A percentile compares a stretch with the other conserved stretches of the same genome.
Conservation (phyloP, 306 rosid genomes). For the Prunus dulcis region DNA sequence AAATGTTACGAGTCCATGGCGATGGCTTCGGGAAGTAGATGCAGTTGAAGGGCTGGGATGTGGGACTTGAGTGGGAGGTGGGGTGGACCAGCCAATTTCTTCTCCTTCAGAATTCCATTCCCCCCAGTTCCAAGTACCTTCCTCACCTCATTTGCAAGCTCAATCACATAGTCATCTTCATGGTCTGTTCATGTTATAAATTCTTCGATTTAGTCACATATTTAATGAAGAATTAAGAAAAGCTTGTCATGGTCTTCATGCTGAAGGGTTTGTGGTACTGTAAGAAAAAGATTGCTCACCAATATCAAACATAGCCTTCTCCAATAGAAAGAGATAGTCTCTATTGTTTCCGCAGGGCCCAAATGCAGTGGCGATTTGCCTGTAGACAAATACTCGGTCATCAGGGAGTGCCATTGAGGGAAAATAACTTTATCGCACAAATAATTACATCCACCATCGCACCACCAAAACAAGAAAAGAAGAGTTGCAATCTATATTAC, state of each 20-base stretch:
- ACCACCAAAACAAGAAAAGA: neutral
- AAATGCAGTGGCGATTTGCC: constrained; percentile 93
- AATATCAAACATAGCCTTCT: constrained; percentile 79
- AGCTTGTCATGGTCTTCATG: neutral
- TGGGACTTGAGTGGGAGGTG: constrained; percentile 55
- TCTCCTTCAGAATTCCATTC: constrained; percentile 45
- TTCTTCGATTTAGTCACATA: neutral
- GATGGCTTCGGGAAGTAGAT: constrained; percentile 68
- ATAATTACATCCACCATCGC: neutral
- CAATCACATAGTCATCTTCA: constrained; percentile 78
- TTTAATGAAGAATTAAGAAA: neutral
- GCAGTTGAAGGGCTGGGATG: constrained; percentile 53
- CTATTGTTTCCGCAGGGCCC: constrained; percentile 97
- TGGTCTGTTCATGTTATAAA: constrained; percentile 50
- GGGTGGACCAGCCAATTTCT: constrained; percentile 38
- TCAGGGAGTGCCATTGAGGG: neutral
- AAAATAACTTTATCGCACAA: neutral
- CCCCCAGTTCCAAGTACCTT: constrained; percentile 57
- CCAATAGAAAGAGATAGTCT: constrained; percentile 75
- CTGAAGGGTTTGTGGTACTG: neutral
- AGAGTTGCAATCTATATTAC: constrained; percentile 27
- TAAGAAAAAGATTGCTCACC: constrained; percentile 46
- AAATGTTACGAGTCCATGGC: constrained; percentile 51
- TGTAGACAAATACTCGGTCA: constrained; percentile 25
- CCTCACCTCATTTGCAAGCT: constrained; percentile 91